Evolutionary conservation across 768 basidiomycete species (phyloP).

Genomic region (Filobasidium floriforme): DNA sequence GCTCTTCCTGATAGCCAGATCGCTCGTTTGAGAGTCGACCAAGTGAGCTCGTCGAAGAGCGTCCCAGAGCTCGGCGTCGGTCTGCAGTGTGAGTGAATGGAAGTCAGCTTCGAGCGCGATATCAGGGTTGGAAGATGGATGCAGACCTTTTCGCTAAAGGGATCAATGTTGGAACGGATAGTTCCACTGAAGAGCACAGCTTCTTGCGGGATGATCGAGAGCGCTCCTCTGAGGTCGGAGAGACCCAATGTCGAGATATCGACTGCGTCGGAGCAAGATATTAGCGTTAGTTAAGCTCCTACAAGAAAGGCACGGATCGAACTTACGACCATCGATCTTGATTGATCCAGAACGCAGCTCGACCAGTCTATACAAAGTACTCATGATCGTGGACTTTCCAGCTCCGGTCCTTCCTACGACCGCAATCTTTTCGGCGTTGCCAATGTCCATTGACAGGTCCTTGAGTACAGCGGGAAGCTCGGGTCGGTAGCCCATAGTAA

Average conservation of each 20-base stretch:
- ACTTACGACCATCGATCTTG: conserved; percentile 56
- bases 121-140: conserved; percentile 51
- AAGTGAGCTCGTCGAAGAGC: conserved; percentile 78
- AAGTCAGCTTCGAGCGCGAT: not conserved
- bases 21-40: conserved; percentile 47
- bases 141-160: conserved; percentile 58
- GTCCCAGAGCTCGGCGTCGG: conserved; percentile 61
- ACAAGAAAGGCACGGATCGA: no score
- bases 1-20: conserved; percentile 15
- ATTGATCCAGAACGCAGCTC: conserved; percentile 70
- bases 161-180: conserved; percentile 78
- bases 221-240: conserved; percentile 51
- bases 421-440: conserved; percentile 79
- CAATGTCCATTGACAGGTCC: conserved; percentile 63
- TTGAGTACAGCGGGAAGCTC: conserved; percentile 84
- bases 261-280: conserved; percentile 37
- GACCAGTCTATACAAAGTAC: conserved; percentile 74
- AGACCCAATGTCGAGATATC: conserved; percentile 77
- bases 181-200: conserved; percentile 46
- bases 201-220: conserved; percentile 69
- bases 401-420: conserved; percentile 71
- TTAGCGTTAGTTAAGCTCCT: not conserved
- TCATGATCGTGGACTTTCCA: conserved; percentile 84
- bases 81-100: not conserved
- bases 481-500: conserved; percentile 74